phyloP scores from a whole-genome alignment of 192 early-diverging fungal genomes.

The Coemansia sp. region DNA sequence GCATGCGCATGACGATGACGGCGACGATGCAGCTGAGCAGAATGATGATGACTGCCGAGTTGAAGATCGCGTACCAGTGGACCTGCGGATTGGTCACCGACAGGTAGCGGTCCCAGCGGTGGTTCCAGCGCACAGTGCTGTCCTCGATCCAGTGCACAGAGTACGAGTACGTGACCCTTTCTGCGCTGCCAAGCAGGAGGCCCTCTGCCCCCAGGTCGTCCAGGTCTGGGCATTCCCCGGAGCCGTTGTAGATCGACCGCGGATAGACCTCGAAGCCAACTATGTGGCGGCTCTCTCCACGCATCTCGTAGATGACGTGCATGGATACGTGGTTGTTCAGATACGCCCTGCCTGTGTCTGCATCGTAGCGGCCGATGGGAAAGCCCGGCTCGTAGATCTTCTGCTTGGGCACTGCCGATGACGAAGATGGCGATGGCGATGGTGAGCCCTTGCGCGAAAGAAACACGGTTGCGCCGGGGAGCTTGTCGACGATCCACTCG shows the following conservation, averaged over 20 bases:
- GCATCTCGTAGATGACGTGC: constrained; percentile 57
- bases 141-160: constrained; percentile 71
- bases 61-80: constrained; percentile 70
- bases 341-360: constrained; percentile 40
- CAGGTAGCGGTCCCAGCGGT: constrained; percentile 68
- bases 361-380: constrained; percentile 54
- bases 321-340: constrained; percentile 68
- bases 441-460: constrained; percentile 7
- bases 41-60: constrained; percentile 64
- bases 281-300: constrained; percentile 51
- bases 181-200: constrained; percentile 28
- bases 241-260: constrained; percentile 46
- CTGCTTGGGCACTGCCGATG: neutral
- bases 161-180: constrained; percentile 63
- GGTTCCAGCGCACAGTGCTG: constrained; percentile 47
- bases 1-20: constrained; percentile 65
- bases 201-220: neutral
- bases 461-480: constrained; percentile 60
- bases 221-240: constrained; percentile 33
- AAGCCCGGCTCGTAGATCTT: constrained; percentile 62
- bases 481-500: constrained; percentile 68
- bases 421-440: neutral
- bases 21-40: constrained; percentile 64
- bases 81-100: constrained; percentile 51
- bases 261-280: constrained; percentile 74